A percentile compares a stretch with the other conserved stretches of the same genome.
These are phyloP conservation scores for Neckera pumila DNA, from an alignment of 225 moss, liverwort and hornwort species.

Conservation along the genomic window DNA sequence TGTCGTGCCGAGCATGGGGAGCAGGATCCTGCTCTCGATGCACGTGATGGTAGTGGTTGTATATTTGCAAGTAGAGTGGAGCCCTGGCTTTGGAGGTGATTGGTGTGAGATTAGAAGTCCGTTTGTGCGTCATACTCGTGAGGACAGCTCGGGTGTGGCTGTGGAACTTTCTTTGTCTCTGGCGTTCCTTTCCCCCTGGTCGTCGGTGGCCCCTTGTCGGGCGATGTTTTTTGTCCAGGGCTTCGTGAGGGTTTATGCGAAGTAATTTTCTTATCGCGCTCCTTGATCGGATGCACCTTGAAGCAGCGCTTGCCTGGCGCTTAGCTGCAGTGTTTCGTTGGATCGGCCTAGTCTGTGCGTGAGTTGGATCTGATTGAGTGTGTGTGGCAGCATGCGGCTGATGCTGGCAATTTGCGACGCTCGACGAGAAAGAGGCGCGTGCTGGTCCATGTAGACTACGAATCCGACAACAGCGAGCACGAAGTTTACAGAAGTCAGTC, in stretches of 20 bases:
- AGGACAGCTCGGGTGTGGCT: not conserved
- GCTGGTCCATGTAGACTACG: constrained; percentile 57
- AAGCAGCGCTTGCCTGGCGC: not conserved
- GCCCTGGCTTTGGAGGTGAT: not conserved
- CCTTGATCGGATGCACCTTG: not conserved
- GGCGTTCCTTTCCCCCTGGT: not conserved
- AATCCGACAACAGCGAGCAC: constrained; percentile 51
- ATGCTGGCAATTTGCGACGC: constrained; percentile 41
- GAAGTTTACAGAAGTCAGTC: constrained; percentile 21
- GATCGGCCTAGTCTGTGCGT: not conserved
- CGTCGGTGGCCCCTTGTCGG: not conserved
- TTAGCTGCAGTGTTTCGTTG: not conserved
- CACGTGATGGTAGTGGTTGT: not conserved
- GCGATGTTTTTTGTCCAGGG: not conserved
- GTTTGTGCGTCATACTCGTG: not conserved
- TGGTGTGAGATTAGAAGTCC: not conserved
- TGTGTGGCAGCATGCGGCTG: constrained; percentile 45
- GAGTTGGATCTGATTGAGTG: not conserved
- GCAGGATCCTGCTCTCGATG: not conserved
- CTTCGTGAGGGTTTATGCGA: not conserved
- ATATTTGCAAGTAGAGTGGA: not conserved
- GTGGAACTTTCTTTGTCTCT: not conserved
- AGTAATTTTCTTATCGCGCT: not conserved
- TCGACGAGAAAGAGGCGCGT: constrained; percentile 68
- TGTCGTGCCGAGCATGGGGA: not conserved